Base-by-base conservation (phyloP, 192 early-diverging fungal genomes). In the Oehlia diaphana region DNA sequence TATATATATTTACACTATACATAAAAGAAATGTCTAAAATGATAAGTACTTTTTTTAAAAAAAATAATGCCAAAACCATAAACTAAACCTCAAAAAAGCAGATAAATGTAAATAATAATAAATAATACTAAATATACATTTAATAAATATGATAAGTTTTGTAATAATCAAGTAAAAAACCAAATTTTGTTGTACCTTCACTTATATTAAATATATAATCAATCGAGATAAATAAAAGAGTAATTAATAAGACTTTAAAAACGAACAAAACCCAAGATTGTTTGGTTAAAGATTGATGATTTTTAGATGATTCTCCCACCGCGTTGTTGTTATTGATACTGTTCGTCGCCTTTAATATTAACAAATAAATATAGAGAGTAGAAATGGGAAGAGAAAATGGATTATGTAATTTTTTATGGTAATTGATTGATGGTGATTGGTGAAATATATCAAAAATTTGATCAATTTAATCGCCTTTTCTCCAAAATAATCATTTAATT, bases 1-100 rank as follows among this genome's bases (percentile, higher is more conserved):
- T 39, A 39, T 42, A 70, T 70, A 70, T 70, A 70, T 70, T 70
- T 70, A 70, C 68, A 70, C 68, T 70, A 70, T 70, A 70, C 68
- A 70, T 39, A 70, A 44, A 67, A 23, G 14, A 47, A 58, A 58
- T 58, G 53, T 58, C 53, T 58, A 6, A 21, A 58, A 58, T 58
- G 16, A 58, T 58, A 58, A 58, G 4, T 58, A 19, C 16, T 58
- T 58, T 58, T 58, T 14, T 53, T 53, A 1, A 4, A 4, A 4
- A 37, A 37, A 7, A 58, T 58, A 19, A 58, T 58, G 53, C 53
- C 53, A 19, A 58, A 58, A 58, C 53, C n/a, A 58, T 19, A 58
- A 58, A 58, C 14, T 4, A 16, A 53, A 58, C 0, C 53, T 58
- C 53, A 58, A 8, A 42, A 4, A 58, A 58, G 50, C 50, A 16